Percentiles rank a stretch among this genome's conserved stretches.
Evolutionary conservation across 2,329 filamentous ascomycete species (phyloP).

Genomic region (Fusarium foetens): DNA sequence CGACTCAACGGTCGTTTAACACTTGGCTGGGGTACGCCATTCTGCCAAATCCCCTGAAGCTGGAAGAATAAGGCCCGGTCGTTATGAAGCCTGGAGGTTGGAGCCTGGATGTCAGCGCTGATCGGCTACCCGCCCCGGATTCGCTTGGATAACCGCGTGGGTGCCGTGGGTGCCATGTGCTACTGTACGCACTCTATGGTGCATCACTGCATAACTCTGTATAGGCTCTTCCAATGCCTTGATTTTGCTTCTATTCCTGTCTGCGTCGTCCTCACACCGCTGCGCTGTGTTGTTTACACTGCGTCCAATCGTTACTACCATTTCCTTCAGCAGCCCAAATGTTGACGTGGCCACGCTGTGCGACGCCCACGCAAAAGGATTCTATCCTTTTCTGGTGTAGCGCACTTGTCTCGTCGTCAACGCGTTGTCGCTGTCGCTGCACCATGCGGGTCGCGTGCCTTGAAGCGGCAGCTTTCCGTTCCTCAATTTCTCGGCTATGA

Average conservation of each 20-base stretch:
- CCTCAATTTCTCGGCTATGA: slow-evolving; percentile 1
- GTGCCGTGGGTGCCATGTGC: slow-evolving; percentile 10
- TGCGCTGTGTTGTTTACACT: slow-evolving; percentile 2
- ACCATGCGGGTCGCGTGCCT: slow-evolving; percentile 12
- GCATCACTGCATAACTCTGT: slow-evolving; percentile 22
- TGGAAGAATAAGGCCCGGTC: slow-evolving; percentile 11
- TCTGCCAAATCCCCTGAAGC: background rate
- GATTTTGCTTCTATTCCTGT: slow-evolving; percentile 6
- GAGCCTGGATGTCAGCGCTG: slow-evolving; percentile 25
- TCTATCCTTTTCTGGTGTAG: slow-evolving; percentile 19
- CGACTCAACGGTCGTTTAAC: slow-evolving; percentile 5
- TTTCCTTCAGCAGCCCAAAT: background rate
- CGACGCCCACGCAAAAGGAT: slow-evolving; percentile 19
- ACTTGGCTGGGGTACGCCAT: background rate
- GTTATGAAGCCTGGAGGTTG: background rate
- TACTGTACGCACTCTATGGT: slow-evolving; percentile 30
- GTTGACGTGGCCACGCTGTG: slow-evolving; percentile 35
- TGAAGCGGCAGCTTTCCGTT: slow-evolving; percentile 32
- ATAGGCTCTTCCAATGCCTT: slow-evolving; percentile 8
- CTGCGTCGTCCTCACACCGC: slow-evolving; percentile 18
- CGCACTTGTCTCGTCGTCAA: slow-evolving; percentile 8
- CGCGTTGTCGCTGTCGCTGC: slow-evolving; percentile 7
- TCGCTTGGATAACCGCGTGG: slow-evolving; percentile 23
- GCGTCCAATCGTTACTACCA: background rate
- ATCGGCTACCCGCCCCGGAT: slow-evolving; percentile 44